phyloP scores from a whole-genome alignment of 2,329 filamentous ascomycete genomes.

The Balansia obtecta region DNA sequence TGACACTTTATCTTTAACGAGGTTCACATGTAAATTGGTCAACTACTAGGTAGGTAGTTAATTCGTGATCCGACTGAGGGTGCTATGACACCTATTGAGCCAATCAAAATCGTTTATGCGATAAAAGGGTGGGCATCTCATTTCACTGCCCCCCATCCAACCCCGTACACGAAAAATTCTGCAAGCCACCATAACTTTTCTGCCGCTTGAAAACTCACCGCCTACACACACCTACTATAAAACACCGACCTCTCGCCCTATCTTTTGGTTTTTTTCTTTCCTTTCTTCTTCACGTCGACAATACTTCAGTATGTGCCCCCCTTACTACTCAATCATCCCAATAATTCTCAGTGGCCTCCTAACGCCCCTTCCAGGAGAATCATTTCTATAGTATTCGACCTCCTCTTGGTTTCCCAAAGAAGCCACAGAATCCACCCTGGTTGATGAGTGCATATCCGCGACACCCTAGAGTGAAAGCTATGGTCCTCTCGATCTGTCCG shows the following conservation, averaged over 20 bases:
- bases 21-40: too few species aligned
- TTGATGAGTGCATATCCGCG: constrained; percentile 85
- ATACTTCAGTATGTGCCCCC: constrained; percentile 42
- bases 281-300: constrained; percentile 49
- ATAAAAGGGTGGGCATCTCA: not conserved
- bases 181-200: not conserved
- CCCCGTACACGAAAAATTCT: not conserved
- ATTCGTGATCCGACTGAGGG: too few species aligned
- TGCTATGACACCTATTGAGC: too few species aligned
- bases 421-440: constrained; percentile 93
- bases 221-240: constrained; percentile 24
- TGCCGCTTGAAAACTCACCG: not conserved
- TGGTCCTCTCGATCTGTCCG: constrained; percentile 46
- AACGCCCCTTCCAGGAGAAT: constrained; percentile 49
- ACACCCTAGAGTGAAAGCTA: constrained; percentile 75
- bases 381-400: constrained; percentile 97
- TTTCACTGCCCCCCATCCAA: not conserved
- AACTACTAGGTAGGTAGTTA: too few species aligned
- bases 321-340: constrained; percentile 12
- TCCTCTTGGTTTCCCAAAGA: constrained; percentile 81
- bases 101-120: too few species aligned
- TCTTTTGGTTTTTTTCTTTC: constrained; percentile 26
- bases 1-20: too few species aligned
- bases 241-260: constrained; percentile 16
- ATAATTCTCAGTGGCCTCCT: constrained; percentile 7